Conservation (phyloP, 2,329 filamentous ascomycete species). For the Penicillium sp. region DNA sequence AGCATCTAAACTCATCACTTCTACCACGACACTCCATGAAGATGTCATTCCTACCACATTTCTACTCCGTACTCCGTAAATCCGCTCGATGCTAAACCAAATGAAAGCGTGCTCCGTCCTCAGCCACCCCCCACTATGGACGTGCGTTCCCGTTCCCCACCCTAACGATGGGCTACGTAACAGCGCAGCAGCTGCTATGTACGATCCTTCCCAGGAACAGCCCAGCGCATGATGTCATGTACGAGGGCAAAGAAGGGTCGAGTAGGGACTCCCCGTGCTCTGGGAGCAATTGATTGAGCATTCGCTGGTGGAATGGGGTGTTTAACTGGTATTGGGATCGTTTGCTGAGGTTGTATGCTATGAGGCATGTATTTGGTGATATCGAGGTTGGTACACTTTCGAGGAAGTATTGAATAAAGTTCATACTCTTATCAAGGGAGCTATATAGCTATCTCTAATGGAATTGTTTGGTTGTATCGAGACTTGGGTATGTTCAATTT, state of each 20-base stretch:
- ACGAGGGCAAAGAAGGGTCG: not conserved
- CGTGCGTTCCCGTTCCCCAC: conserved; percentile 3
- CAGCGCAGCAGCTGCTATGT: not conserved
- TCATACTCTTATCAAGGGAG: too few species aligned
- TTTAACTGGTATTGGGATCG: not conserved
- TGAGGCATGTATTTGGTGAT: not conserved
- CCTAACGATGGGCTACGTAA: conserved; percentile 13
- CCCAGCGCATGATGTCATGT: conserved; percentile 8
- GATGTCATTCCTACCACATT: too few species aligned
- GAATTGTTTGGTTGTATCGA: not conserved
- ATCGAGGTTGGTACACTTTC: not conserved
- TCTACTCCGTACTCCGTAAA: not conserved
- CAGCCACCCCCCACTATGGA: not conserved
- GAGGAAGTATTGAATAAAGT: not conserved
- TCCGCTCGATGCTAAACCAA: not conserved
- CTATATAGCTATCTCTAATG: too few species aligned
- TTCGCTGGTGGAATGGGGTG: not conserved
- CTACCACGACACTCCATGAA: not conserved
- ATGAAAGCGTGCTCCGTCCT: not conserved
- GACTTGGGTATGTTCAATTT: not conserved
- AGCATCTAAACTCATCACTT: not conserved
- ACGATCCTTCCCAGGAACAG: conserved; percentile 9
- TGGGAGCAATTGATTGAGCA: not conserved
- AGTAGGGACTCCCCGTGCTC: not conserved
- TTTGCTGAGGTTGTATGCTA: too few species aligned